These are phyloP conservation scores for Chamaenerion angustifolium DNA, from an alignment of 345 rosid species.

Conservation along the genomic window DNA sequence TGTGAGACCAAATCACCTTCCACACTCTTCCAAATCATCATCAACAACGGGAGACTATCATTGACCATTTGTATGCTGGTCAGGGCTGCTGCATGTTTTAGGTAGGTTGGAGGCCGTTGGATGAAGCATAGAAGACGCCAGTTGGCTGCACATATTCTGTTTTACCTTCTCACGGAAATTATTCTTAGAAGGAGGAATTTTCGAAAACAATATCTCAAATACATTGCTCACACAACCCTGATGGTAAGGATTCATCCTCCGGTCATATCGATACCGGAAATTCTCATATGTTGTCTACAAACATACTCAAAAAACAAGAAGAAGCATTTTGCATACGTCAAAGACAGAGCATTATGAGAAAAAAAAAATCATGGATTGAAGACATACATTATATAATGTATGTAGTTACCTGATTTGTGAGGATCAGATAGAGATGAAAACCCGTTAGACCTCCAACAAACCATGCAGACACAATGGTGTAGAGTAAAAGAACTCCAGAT, in stretches of 20 bases:
- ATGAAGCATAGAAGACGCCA: too few relatives aligned
- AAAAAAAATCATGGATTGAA: too few relatives aligned
- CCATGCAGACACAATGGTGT: constrained; percentile 59
- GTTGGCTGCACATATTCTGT: constrained; percentile 8
- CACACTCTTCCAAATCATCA: too few relatives aligned
- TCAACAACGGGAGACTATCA: too few relatives aligned
- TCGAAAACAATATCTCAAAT: constrained; percentile 31
- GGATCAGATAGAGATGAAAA: constrained; percentile 73
- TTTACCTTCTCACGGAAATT: constrained; percentile 36
- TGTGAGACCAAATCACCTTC: too few relatives aligned
- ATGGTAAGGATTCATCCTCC: constrained; percentile 56
- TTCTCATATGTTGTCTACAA: constrained; percentile 80
- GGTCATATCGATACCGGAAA: constrained; percentile 33
- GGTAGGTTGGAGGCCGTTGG: too few relatives aligned
- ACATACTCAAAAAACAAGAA: too few relatives aligned
- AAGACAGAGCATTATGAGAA: background rate
- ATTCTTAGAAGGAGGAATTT: constrained; percentile 42
- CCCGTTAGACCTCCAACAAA: constrained; percentile 89
- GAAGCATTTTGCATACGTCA: background rate
- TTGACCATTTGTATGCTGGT: too few relatives aligned
- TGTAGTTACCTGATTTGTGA: constrained; percentile 57
- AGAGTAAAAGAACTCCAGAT: constrained; percentile 59
- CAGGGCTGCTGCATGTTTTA: too few relatives aligned
- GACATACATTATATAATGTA: too few relatives aligned
- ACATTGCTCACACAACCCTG: constrained; percentile 30